Conservation (phyloP, 805 yeast species). For the Wickerhamiella azyma region DNA sequence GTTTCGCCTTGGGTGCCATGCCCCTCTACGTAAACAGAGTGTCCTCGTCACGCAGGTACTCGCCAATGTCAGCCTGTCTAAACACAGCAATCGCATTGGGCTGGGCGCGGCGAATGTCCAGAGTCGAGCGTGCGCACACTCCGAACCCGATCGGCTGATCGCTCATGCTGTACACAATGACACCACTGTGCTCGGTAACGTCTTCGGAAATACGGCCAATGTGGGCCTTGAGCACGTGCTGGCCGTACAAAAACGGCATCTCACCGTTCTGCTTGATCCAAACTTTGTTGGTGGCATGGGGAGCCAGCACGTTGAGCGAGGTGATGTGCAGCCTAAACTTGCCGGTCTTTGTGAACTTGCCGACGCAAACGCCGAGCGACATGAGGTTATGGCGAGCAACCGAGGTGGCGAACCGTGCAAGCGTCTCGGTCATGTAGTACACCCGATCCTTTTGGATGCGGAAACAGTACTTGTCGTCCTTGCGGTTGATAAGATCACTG, state of each 20-base stretch:
- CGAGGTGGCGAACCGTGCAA: slow-evolving; percentile 79
- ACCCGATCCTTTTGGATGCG: slow-evolving; percentile 94
- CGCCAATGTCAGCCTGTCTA: slow-evolving; percentile 96
- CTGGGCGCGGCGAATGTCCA: slow-evolving; percentile 73
- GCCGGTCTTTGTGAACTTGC: slow-evolving; percentile 95
- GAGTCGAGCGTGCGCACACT: slow-evolving; percentile 80
- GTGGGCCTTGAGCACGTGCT: slow-evolving; percentile 92
- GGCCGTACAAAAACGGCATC: slow-evolving; percentile 95
- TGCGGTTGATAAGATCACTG: slow-evolving; percentile 67
- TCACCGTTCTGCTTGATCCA: slow-evolving; percentile 98
- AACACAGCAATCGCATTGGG: slow-evolving; percentile 93
- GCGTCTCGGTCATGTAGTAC: slow-evolving; percentile 67
- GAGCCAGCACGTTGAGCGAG: slow-evolving; percentile 67
- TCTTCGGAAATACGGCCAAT: slow-evolving; percentile 95
- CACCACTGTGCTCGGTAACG: slow-evolving; percentile 96
- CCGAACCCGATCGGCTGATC: slow-evolving; percentile 95
- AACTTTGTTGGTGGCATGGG: slow-evolving; percentile 80
- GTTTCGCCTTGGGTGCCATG: too few species aligned
- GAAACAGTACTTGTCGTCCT: slow-evolving; percentile 81
- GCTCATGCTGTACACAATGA: slow-evolving; percentile 76
- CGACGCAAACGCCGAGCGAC: slow-evolving; percentile 88
- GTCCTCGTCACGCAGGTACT: slow-evolving; percentile 94
- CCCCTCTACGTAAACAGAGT: slow-evolving; percentile 59
- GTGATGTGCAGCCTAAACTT: slow-evolving; percentile 92
- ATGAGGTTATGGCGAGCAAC: slow-evolving; percentile 79